Evolutionary conservation across 2,329 filamentous ascomycete genomes (phyloP).

Genomic region (Bisporella sp.): DNA sequence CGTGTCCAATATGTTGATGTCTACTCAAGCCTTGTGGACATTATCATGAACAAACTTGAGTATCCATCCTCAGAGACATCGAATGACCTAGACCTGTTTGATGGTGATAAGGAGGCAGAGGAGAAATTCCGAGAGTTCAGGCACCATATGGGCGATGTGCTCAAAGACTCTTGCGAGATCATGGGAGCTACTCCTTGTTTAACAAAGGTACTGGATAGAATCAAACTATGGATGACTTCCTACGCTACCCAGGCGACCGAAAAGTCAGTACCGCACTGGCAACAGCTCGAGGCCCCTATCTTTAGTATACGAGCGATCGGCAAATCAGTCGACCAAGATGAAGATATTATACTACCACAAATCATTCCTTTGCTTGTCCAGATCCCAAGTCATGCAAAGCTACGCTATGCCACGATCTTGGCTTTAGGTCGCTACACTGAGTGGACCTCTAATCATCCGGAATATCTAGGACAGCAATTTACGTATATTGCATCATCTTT

Average conservation of each 20-base stretch:
- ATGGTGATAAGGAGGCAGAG: slow-evolving; percentile 90
- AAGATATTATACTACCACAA: slow-evolving; percentile 79
- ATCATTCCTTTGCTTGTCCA: slow-evolving; percentile 91
- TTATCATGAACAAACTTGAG: slow-evolving; percentile 84
- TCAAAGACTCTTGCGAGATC: slow-evolving; percentile 95
- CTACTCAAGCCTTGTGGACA: slow-evolving; percentile 84
- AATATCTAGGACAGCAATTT: slow-evolving; percentile 86
- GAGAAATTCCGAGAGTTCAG: slow-evolving; percentile 96
- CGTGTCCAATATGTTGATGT: slow-evolving; percentile 71
- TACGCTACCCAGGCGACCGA: slow-evolving; percentile 71
- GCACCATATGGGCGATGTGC: slow-evolving; percentile 93
- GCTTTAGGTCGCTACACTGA: slow-evolving; percentile 93
- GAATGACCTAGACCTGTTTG: slow-evolving; percentile 79
- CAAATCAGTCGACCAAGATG: slow-evolving; percentile 87
- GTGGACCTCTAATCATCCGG: slow-evolving; percentile 91
- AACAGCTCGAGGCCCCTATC: slow-evolving; percentile 87
- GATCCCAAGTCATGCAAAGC: slow-evolving; percentile 91
- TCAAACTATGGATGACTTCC: slow-evolving; percentile 81
- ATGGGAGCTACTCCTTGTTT: slow-evolving; percentile 90
- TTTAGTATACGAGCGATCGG: slow-evolving; percentile 96
- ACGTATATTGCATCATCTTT: slow-evolving; percentile 95
- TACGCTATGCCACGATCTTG: slow-evolving; percentile 98
- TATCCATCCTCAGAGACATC: slow-evolving; percentile 68
- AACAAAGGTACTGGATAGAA: slow-evolving; percentile 77
- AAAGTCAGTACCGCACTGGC: slow-evolving; percentile 84